Base-by-base conservation (phyloP, 768 basidiomycete species). In the Xanthoconium purpureum region DNA sequence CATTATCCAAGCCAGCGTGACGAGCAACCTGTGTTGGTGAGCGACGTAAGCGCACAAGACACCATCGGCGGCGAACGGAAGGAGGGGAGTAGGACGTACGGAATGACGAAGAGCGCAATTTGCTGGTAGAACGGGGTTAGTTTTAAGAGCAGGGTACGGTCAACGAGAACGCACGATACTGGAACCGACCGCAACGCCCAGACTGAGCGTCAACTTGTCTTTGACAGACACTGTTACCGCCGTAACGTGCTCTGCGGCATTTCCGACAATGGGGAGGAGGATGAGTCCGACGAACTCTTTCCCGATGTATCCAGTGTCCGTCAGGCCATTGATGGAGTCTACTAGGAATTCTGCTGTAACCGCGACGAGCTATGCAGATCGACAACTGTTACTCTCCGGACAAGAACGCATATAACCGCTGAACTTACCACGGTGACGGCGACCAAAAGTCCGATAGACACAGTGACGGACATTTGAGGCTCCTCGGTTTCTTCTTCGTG, bases 181-280 rank as follows among this genome's bases (percentile, higher is more conserved):
- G 2, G 88, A 88, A 45, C 93, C 90, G 17, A 93, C 89, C n/a
- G 94, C 91, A 20, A 96, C 91, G 28, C 89, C 87, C 53, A 97
- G 77, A 65, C 89, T 91, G 7, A 97, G 80, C 44, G 90, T 90
- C 20, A 97, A 75, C 70, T 95, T 93, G 71, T 88, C 84, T 72
- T 95, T 95, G 56, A 92, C 88, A 0, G 94, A 91, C 8, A 94
- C 94, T 1, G 88, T 88, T 29, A 97, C 91, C 14, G 94, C 94
- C 3, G 93, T 97, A 38, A 87, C 87, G 66, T 95, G 94, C 66
- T 97, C 94, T 53, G 90, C 92, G 7, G 91, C 89, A 66, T 93
- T 94, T 18, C 91, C 91, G 14, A 94, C 94, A 37, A 97, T 93
- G 7, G 96, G 96, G 9, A 98, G 80, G 14, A 98, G 76, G 61